phyloP scores from a whole-genome alignment of 148 eudicot genomes.

The Silene latifolia region DNA sequence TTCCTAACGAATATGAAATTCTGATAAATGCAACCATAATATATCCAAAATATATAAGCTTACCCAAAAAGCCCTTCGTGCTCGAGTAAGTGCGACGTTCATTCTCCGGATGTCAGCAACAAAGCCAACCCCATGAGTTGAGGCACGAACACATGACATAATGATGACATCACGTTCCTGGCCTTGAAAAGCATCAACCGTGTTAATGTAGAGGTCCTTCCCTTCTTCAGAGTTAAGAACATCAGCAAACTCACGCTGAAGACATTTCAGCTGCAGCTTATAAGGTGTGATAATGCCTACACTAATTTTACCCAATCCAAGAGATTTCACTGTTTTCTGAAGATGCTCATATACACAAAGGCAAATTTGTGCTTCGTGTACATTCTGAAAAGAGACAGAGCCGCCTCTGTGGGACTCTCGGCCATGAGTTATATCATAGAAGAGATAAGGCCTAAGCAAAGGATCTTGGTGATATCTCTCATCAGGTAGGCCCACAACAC shows the following conservation, averaged over 20 bases:
- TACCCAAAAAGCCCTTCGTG: slow-evolving; percentile 96
- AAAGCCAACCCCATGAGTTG: slow-evolving; percentile 88
- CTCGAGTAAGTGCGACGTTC: slow-evolving; percentile 99
- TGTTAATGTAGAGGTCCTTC: slow-evolving; percentile 82
- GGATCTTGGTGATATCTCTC: slow-evolving; percentile 80
- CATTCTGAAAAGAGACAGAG: slow-evolving; percentile 83
- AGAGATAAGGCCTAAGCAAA: slow-evolving; percentile 68
- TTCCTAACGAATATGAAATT: too few species aligned
- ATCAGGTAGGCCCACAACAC: slow-evolving; percentile 63
- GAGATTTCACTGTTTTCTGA: slow-evolving; percentile 61
- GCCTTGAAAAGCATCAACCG: slow-evolving; percentile 97
- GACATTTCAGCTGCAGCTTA: slow-evolving; percentile 88
- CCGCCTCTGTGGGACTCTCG: slow-evolving; percentile 93
- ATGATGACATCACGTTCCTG: slow-evolving; percentile 97
- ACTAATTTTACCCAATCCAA: slow-evolving; percentile 61
- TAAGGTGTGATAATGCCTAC: slow-evolving; percentile 95
- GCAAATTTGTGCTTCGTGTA: slow-evolving; percentile 89
- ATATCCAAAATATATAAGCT: slow-evolving; percentile 3
- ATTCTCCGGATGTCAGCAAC: slow-evolving; percentile 96
- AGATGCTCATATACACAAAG: slow-evolving; percentile 88
- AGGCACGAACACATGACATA: slow-evolving; percentile 99
- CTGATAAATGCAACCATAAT: background rate
- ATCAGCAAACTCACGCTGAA: slow-evolving; percentile 88
- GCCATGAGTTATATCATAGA: slow-evolving; percentile 83
- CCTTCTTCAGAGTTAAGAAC: slow-evolving; percentile 79